A percentile compares a stretch with the other conserved stretches of the same genome.
Evolutionary conservation across 2,329 filamentous ascomycete species (phyloP).

Genomic region (Chalaropsis thielavioides): DNA sequence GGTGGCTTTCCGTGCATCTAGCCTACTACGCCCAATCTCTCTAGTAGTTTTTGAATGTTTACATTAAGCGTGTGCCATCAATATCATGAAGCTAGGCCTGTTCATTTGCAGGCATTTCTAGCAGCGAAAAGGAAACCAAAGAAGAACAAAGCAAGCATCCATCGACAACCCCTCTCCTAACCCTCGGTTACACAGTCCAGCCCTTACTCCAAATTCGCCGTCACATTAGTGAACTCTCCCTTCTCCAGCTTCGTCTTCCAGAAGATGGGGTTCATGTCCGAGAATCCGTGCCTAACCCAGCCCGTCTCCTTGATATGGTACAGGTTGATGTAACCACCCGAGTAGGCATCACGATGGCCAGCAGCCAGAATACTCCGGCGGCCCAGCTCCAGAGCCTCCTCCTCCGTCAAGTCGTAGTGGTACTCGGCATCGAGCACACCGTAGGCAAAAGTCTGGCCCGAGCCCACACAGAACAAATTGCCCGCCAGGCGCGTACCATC

Average conservation of each 20-base stretch:
- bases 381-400: constrained; percentile 83
- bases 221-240: constrained; percentile 96
- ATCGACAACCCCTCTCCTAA: not conserved
- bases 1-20: not conserved
- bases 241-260: constrained; percentile 98
- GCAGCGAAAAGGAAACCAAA: constrained; percentile 7
- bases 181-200: constrained; percentile 1
- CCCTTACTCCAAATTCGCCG: constrained; percentile 51
- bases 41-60: constrained; percentile 6
- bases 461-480: constrained; percentile 96
- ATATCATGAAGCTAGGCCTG: constrained; percentile 14
- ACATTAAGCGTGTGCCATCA: constrained; percentile 14
- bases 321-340: constrained; percentile 94
- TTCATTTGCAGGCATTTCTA: constrained; percentile 13
- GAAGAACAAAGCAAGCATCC: constrained; percentile 8
- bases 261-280: constrained; percentile 97
- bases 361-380: constrained; percentile 87
- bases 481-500: constrained; percentile 86
- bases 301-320: constrained; percentile 99
- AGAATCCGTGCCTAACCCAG: constrained; percentile 98
- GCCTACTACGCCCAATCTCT: not conserved
- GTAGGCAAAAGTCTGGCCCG: constrained; percentile 96
- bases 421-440: constrained; percentile 96
- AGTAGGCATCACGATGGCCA: constrained; percentile 96
- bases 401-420: constrained; percentile 69